A percentile compares a stretch with the other conserved stretches of the same genome.
Evolutionary conservation across 164 flowering plant species (phyloP).

Genomic region (Amborella trichopoda): DNA sequence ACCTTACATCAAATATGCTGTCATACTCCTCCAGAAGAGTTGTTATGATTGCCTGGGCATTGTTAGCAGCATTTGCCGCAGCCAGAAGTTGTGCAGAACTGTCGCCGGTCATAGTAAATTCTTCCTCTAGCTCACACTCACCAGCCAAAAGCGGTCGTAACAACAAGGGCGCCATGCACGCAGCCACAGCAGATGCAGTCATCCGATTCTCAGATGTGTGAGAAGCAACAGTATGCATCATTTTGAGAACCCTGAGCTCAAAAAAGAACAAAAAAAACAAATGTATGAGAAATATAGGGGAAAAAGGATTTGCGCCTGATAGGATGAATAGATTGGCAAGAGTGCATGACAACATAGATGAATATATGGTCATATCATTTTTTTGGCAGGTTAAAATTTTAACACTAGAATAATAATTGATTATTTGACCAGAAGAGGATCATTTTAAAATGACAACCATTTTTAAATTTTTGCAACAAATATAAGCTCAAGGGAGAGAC

Average conservation of each 20-base stretch:
- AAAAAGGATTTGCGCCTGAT: background rate
- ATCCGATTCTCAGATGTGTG: slow-evolving; percentile 88
- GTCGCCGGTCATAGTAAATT: slow-evolving; percentile 70
- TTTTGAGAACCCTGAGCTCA: slow-evolving; percentile 80
- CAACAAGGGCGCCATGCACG: slow-evolving; percentile 98
- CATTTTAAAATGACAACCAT: no score
- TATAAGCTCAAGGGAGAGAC: no score
- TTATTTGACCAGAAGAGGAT: no score
- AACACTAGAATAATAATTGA: no score
- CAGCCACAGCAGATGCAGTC: slow-evolving; percentile 96
- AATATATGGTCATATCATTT: no score
- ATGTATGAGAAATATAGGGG: background rate
- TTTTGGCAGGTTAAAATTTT: no score
- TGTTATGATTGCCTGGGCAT: slow-evolving; percentile 85
- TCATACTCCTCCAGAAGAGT: slow-evolving; percentile 91
- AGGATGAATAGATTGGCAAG: no score
- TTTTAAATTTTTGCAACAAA: no score
- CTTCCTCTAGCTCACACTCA: slow-evolving; percentile 95
- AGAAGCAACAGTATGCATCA: slow-evolving; percentile 82
- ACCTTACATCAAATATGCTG: slow-evolving; percentile 79
- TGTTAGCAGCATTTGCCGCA: slow-evolving; percentile 99
- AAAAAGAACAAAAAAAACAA: no score
- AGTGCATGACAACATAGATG: no score
- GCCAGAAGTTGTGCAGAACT: slow-evolving; percentile 94
- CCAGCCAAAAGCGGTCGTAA: slow-evolving; percentile 93